A percentile compares a stretch with the other conserved stretches of the same genome.
Conservation (phyloP, 2,329 filamentous ascomycete species). For the Stagonosporopsis chrysanthemi region DNA sequence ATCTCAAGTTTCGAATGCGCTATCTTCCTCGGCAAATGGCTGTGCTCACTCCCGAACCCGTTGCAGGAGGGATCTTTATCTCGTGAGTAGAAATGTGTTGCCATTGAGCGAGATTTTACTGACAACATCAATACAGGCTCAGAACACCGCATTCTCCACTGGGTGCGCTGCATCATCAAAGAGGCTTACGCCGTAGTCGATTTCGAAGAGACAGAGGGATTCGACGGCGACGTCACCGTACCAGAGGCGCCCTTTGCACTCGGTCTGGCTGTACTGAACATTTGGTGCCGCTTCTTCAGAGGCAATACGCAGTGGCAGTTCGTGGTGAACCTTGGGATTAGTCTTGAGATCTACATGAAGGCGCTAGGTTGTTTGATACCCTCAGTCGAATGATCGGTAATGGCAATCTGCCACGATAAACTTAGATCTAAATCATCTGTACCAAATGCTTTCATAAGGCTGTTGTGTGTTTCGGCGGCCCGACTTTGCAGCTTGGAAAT, state of each 20-base stretch:
- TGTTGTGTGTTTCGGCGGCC: background rate
- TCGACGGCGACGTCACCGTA: slow-evolving; percentile 19
- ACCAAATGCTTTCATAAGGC: background rate
- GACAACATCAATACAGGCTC: slow-evolving; percentile 20
- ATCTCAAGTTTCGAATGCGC: slow-evolving; percentile 64
- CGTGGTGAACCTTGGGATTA: slow-evolving; percentile 56
- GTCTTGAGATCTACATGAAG: slow-evolving; percentile 42
- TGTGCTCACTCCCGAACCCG: slow-evolving; percentile 40
- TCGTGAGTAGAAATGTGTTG: slow-evolving; percentile 20
- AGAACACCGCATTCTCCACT: slow-evolving; percentile 57
- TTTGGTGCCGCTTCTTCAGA: slow-evolving; percentile 58
- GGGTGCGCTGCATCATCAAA: slow-evolving; percentile 57
- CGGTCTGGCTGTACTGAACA: slow-evolving; percentile 53
- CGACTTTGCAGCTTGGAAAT: background rate
- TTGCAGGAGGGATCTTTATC: slow-evolving; percentile 25
- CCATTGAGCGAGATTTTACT: background rate
- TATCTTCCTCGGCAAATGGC: slow-evolving; percentile 62
- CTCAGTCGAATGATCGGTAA: background rate
- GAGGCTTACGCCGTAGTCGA: slow-evolving; percentile 53
- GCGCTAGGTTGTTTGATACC: background rate
- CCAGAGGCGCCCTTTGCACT: slow-evolving; percentile 42
- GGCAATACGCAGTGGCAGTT: slow-evolving; percentile 60
- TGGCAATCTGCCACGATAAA: background rate
- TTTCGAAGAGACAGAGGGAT: slow-evolving; percentile 32
- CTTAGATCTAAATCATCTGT: too few relatives aligned